Base-by-base conservation (phyloP, 192 early-diverging fungal species). In the Coemansia sp. region DNA sequence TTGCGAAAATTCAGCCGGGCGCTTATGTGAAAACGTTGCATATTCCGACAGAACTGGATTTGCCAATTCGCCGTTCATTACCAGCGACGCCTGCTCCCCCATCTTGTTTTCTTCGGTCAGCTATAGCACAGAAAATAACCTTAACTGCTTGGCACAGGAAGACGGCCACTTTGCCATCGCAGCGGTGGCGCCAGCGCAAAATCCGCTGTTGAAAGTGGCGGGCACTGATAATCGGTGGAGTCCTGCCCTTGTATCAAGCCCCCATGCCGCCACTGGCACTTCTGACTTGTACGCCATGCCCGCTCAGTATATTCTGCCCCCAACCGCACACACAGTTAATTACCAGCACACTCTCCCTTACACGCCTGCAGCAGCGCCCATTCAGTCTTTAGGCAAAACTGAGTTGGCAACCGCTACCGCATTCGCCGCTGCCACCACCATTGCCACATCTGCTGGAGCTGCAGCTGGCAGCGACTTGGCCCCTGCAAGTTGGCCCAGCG, bases 251-350 rank as follows among this genome's bases (percentile, higher is more conserved):
- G 41, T 52, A 74, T 63, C 71, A 74, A 74, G 71, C 71, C 71
- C 45, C 71, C 46, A 58, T 60, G 35, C 52, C 65, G 71, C 71
- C 71, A 74, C 71, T 18, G 47, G 14, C 71, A 74, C 47, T 74
- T 49, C 60, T 60, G 64, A 74, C 64, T 60, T 68, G 49, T 42
- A 58, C 65, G 64, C 71, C 71, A 74, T 58, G 60, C 31, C 60
- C 37, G 41, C 49, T 41, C 54, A 57, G 42, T 66, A 58, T 65
- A 61, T 33, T 23, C 36, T 65, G 37, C 50, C 53, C 26, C 35
- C 39, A 35, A 30, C 23, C 34, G 18, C 54, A 1, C 19, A 23
- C 21, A 25, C 30, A n/a, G 54, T 11, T 29, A 9, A 34, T 21
- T 31, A 18, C 41, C 54, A 51, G 23, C 34, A 26, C 33, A 22